Percentiles rank a stretch among this genome's conserved stretches.
Conservation (phyloP, 345 rosid genomes). For the Eucalyptus lansdowneana region DNA sequence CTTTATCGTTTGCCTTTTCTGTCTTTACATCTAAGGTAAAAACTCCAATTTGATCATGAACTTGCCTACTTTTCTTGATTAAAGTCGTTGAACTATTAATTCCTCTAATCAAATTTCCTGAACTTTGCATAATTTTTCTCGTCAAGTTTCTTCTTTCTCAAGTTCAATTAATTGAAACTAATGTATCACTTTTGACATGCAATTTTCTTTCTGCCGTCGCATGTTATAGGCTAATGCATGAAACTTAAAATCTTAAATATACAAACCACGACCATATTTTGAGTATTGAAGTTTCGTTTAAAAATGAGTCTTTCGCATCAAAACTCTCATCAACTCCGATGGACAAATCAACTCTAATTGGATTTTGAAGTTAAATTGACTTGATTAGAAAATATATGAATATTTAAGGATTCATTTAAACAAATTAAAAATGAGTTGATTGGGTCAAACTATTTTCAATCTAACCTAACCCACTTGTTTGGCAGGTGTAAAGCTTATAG, state of each 20-base stretch:
- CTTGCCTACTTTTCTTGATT: neutral
- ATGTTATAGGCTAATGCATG: neutral
- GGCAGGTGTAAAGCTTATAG: neutral
- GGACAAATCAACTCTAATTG: neutral
- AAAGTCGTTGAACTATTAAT: neutral
- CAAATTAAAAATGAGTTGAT: neutral
- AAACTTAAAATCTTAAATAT: neutral
- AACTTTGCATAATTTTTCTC: neutral
- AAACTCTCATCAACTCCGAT: neutral
- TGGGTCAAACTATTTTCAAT: neutral
- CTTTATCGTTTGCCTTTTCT: neutral
- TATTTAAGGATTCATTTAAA: neutral
- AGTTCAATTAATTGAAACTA: neutral
- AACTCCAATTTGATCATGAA: neutral
- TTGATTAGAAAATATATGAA: neutral
- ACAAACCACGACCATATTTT: neutral
- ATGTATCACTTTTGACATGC: neutral
- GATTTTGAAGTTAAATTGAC: neutral
- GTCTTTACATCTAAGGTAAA: neutral
- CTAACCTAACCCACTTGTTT: neutral
- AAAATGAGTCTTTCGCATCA: neutral
- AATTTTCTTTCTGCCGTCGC: neutral
- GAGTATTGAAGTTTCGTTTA: neutral
- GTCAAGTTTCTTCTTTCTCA: neutral
- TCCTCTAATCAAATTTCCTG: neutral